Conservation (phyloP, 169 alveolate genomes). For the Plasmodium blacklocki region DNA sequence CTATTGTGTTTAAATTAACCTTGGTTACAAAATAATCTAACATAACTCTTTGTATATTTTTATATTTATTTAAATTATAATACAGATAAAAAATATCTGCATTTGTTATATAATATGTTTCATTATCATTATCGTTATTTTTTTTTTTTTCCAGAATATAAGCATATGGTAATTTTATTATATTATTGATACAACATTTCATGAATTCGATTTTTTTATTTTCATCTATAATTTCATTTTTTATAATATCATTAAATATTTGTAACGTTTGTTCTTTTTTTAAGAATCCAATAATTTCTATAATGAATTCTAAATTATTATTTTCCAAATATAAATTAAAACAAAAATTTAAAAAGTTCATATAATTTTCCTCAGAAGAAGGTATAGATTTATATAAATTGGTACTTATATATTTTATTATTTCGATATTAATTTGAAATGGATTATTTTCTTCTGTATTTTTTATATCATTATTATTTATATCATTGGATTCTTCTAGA, state of each 20-base stretch:
- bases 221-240: slow-evolving; percentile 49
- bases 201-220: slow-evolving; percentile 61
- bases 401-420: slow-evolving; percentile 56
- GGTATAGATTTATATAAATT: slow-evolving; percentile 27
- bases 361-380: slow-evolving; percentile 31
- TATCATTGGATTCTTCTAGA: neutral
- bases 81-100: slow-evolving; percentile 68
- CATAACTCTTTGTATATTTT: slow-evolving; percentile 74
- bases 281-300: slow-evolving; percentile 60
- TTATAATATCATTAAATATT: slow-evolving; percentile 70
- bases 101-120: slow-evolving; percentile 71
- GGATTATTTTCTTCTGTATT: slow-evolving; percentile 16
- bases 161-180: slow-evolving; percentile 59
- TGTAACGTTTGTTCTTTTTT: slow-evolving; percentile 61
- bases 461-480: slow-evolving; percentile 4
- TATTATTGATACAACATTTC: slow-evolving; percentile 52
- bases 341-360: slow-evolving; percentile 55
- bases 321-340: slow-evolving; percentile 68
- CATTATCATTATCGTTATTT: slow-evolving; percentile 66
- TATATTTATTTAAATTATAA: slow-evolving; percentile 70
- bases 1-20: slow-evolving; percentile 48
- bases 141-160: slow-evolving; percentile 37
- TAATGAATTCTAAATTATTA: slow-evolving; percentile 52
- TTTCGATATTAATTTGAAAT: slow-evolving; percentile 69
- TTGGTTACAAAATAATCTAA: slow-evolving; percentile 75